phyloP scores from a whole-genome alignment of 2,329 filamentous ascomycete genomes.

The Cladosporium sp. region DNA sequence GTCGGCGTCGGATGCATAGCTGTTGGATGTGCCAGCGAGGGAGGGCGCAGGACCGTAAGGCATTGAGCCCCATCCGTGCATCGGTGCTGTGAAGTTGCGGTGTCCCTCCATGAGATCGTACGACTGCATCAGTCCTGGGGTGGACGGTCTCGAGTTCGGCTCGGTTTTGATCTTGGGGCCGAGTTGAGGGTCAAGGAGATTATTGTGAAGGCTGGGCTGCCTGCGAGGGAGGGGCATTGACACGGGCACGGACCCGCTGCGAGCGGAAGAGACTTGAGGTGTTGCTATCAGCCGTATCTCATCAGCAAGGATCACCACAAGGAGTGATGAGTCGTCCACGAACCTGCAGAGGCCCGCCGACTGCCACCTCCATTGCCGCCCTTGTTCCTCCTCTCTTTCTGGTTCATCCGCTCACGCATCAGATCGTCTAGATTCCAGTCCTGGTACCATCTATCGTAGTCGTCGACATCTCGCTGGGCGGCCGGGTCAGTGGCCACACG shows the following conservation, averaged over 20 bases:
- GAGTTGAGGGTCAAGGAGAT: constrained; percentile 37
- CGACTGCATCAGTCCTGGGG: constrained; percentile 27
- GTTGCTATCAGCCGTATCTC: not conserved
- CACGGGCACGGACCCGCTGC: constrained; percentile 30
- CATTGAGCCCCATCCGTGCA: constrained; percentile 41
- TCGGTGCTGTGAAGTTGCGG: constrained; percentile 37
- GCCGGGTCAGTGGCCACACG: constrained; percentile 60
- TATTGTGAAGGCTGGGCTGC: constrained; percentile 30
- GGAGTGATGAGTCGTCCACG: not conserved
- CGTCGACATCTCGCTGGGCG: constrained; percentile 63
- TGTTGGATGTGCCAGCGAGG: constrained; percentile 32
- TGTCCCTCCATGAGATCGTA: constrained; percentile 25
- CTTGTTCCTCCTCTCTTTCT: constrained; percentile 65
- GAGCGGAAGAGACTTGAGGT: constrained; percentile 23
- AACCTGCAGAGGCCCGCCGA: constrained; percentile 18
- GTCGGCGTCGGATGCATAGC: constrained; percentile 19
- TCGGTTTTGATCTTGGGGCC: constrained; percentile 31
- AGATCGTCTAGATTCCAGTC: constrained; percentile 69
- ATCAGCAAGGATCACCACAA: constrained; percentile 17
- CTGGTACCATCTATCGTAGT: constrained; percentile 79
- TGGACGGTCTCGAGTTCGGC: constrained; percentile 33
- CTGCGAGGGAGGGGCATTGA: constrained; percentile 20
- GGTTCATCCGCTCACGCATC: constrained; percentile 74
- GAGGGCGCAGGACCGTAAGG: constrained; percentile 23
- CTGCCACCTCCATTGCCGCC: not conserved